These are phyloP conservation scores for Phylloporus sp. DNA, from an alignment of 1,284 basidiomycete genomes.

Conservation along the genomic window DNA sequence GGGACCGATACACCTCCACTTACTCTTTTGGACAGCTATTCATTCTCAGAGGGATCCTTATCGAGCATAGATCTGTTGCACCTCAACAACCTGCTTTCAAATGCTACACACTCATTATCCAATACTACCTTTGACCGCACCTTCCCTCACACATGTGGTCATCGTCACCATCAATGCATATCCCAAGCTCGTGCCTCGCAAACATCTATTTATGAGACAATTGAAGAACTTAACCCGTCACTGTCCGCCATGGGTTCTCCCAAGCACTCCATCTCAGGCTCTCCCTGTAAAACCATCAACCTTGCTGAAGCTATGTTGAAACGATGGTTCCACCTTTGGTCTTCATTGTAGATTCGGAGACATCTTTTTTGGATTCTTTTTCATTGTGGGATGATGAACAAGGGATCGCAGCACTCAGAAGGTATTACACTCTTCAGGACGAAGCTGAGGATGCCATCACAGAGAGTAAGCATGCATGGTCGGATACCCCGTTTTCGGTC, in stretches of 20 bases:
- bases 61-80: slow-evolving; percentile 77
- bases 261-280: too few species aligned
- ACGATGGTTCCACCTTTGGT: slow-evolving; percentile 18
- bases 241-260: slow-evolving; percentile 43
- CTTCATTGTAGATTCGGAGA: slow-evolving; percentile 44
- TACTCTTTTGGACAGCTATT: slow-evolving; percentile 67
- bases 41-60: slow-evolving; percentile 62
- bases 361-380: slow-evolving; percentile 53
- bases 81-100: slow-evolving; percentile 63
- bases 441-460: slow-evolving; percentile 73
- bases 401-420: slow-evolving; percentile 66
- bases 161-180: slow-evolving; percentile 73
- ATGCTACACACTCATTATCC: slow-evolving; percentile 47
- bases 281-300: slow-evolving; percentile 25
- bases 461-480: slow-evolving; percentile 72
- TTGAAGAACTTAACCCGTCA: slow-evolving; percentile 64
- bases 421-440: slow-evolving; percentile 72
- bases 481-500: slow-evolving; percentile 1
- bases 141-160: slow-evolving; percentile 61
- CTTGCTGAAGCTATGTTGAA: slow-evolving; percentile 40
- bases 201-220: slow-evolving; percentile 79
- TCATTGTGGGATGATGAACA: slow-evolving; percentile 68
- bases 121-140: slow-evolving; percentile 40
- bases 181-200: slow-evolving; percentile 70
- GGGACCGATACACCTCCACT: slow-evolving; percentile 76